phyloP scores from a whole-genome alignment of 805 yeast genomes.

The Teunomyces panamensis region DNA sequence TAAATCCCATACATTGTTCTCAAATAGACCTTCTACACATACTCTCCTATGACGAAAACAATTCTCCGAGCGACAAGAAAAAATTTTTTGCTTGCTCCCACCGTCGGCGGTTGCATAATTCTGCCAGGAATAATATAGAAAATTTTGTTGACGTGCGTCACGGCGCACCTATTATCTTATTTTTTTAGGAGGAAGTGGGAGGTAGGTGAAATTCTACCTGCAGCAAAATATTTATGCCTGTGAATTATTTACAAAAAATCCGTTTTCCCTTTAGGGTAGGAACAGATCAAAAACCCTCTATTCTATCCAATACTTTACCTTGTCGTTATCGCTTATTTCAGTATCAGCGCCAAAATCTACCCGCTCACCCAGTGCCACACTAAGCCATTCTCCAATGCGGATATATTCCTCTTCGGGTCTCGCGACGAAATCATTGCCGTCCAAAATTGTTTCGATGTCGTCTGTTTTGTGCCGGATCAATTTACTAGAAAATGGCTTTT shows the following conservation, averaged over 20 bases:
- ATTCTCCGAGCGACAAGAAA: neutral
- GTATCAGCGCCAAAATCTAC: conserved; percentile 2
- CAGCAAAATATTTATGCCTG: neutral
- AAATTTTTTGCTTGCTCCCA: neutral
- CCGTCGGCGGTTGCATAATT: neutral
- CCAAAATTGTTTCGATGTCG: neutral
- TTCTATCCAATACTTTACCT: conserved; percentile 11
- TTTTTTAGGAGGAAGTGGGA: neutral
- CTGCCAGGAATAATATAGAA: neutral
- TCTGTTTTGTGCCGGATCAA: conserved; percentile 7
- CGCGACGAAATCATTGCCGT: neutral
- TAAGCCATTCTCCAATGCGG: conserved; percentile 7
- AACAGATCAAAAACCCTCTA: neutral
- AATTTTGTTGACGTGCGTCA: neutral
- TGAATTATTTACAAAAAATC: neutral
- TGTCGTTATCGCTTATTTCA: conserved; percentile 1
- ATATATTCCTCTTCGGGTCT: neutral
- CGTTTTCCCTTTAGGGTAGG: neutral
- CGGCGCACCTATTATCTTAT: neutral
- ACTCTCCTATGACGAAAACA: neutral
- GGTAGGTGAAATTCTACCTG: neutral
- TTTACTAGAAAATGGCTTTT: conserved; percentile 12
- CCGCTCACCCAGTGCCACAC: neutral
- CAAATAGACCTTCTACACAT: neutral
- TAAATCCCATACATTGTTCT: neutral